phyloP scores from a whole-genome alignment of 106 monocot genomes.

The Apostasia shenzhenica region DNA sequence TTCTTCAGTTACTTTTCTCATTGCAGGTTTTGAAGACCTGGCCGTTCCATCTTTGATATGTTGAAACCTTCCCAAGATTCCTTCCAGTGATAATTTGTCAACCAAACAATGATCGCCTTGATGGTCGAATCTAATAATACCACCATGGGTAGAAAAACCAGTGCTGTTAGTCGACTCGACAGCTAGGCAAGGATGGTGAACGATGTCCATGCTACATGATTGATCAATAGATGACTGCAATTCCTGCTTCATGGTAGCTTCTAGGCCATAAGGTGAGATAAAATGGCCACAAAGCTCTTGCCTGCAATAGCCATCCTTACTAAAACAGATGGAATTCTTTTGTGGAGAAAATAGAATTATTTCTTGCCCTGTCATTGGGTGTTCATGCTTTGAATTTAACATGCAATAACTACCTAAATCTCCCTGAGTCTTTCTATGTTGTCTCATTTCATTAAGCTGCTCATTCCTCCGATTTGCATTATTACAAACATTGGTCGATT shows the following conservation, averaged over 20 bases:
- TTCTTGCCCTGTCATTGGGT: constrained; percentile 12
- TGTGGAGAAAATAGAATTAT: constrained; percentile 22
- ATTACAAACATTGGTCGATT: not conserved
- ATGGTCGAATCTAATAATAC: not conserved
- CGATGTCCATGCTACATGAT: constrained; percentile 15
- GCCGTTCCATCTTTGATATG: constrained; percentile 5
- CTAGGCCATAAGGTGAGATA: constrained; percentile 1
- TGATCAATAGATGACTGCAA: constrained; percentile 8
- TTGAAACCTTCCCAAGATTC: constrained; percentile 2
- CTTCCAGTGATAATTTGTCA: not conserved
- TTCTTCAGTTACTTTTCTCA: constrained; percentile 8
- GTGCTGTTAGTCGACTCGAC: not conserved
- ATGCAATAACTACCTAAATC: constrained; percentile 6
- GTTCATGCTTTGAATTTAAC: constrained; percentile 12
- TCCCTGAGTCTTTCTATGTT: constrained; percentile 1
- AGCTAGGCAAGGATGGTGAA: constrained; percentile 13
- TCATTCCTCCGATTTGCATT: not conserved
- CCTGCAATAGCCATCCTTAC: not conserved
- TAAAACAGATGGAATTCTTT: constrained; percentile 14
- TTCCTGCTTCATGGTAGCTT: constrained; percentile 13
- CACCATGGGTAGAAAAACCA: constrained; percentile 10
- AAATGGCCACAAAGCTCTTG: constrained; percentile 9
- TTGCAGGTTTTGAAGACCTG: constrained; percentile 4
- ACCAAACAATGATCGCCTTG: constrained; percentile 1
- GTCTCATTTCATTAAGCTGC: constrained; percentile 1